Evolutionary conservation across 345 rosid species (phyloP).

Genomic region (Firmiana major): DNA sequence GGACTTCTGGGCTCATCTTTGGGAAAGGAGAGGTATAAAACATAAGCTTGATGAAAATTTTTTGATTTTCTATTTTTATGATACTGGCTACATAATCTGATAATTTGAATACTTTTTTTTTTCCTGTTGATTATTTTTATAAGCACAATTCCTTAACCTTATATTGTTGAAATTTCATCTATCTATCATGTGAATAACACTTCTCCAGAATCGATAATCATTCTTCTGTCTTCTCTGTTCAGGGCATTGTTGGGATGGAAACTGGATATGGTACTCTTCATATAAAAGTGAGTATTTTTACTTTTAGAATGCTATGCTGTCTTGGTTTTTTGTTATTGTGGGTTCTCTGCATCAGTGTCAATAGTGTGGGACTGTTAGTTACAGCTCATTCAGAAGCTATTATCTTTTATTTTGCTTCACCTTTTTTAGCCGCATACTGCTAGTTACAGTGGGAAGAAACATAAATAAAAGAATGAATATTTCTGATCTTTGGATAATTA

Average conservation of each 20-base stretch:
- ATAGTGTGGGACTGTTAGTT: background rate
- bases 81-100: background rate
- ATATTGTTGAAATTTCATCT: background rate
- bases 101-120: background rate
- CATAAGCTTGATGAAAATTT: constrained; percentile 1
- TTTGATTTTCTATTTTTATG: background rate
- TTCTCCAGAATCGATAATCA: background rate
- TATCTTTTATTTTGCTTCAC: background rate
- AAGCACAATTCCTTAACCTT: background rate
- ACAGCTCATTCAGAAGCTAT: background rate
- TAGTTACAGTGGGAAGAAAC: background rate
- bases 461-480: background rate
- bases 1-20: constrained; percentile 93
- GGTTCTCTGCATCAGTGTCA: background rate
- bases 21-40: constrained; percentile 85
- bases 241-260: constrained; percentile 87
- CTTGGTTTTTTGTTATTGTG: background rate
- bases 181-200: background rate
- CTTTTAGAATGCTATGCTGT: background rate
- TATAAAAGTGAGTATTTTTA: constrained; percentile 55
- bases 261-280: constrained; percentile 76
- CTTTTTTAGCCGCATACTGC: background rate
- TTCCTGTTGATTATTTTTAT: background rate
- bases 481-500: background rate
- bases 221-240: constrained; percentile 11